phyloP scores from a whole-genome alignment of 768 basidiomycete genomes.

The Pleurotus djamor region DNA sequence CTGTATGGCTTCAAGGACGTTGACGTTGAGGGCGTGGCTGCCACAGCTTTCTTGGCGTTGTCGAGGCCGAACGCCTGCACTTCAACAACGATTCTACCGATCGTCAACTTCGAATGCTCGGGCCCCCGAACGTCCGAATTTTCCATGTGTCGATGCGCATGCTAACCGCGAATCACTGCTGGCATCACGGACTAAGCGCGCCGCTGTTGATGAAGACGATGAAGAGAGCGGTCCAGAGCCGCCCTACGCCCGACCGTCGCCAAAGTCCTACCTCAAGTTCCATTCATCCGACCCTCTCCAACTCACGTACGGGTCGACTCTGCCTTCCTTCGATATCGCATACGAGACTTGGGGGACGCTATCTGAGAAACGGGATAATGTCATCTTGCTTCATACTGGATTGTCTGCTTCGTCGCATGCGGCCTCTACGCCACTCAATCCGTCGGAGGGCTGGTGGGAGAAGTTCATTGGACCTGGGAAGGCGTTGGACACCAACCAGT shows the following conservation, averaged over 20 bases:
- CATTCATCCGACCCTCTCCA: slow-evolving; percentile 60
- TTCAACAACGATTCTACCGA: not conserved
- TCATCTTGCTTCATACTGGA: slow-evolving; percentile 93
- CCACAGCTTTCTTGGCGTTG: not conserved
- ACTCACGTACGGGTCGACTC: slow-evolving; percentile 49
- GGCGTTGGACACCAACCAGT: slow-evolving; percentile 88
- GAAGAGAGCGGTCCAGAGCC: slow-evolving; percentile 73
- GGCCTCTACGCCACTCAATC: slow-evolving; percentile 74
- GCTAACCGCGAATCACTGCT: slow-evolving; percentile 62
- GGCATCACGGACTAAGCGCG: not conserved
- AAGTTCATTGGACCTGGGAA: slow-evolving; percentile 96
- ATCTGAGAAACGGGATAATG: slow-evolving; percentile 76
- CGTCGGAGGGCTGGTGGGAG: slow-evolving; percentile 96
- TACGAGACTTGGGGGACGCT: slow-evolving; percentile 99
- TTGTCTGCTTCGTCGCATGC: slow-evolving; percentile 96
- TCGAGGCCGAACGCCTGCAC: not conserved
- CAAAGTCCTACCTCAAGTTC: slow-evolving; percentile 69
- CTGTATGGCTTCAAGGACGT: not conserved
- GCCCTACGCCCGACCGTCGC: slow-evolving; percentile 77
- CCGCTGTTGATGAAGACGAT: not conserved
- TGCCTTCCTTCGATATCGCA: slow-evolving; percentile 81
- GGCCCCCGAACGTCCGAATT: slow-evolving; percentile 24
- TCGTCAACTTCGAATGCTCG: not conserved
- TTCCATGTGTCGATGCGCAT: slow-evolving; percentile 86
- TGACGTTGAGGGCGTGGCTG: not conserved